phyloP scores from a whole-genome alignment of 208 protist genomes.

The Trypanosoma grayi region DNA sequence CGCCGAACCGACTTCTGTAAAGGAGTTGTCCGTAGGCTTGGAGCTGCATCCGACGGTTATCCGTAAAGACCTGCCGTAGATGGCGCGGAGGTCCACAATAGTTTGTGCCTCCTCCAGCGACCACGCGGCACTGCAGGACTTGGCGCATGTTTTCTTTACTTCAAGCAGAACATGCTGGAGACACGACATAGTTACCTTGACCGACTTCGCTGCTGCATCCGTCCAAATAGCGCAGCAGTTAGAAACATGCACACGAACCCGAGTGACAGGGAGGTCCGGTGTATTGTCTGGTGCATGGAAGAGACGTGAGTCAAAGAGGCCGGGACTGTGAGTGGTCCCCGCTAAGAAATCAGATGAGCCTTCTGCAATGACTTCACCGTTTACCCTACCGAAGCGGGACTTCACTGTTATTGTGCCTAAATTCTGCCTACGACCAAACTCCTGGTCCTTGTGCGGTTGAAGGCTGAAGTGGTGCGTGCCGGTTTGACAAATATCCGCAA shows the following conservation, averaged over 20 bases:
- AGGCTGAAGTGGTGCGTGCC: conserved; percentile 33
- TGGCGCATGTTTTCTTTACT: conserved; percentile 30
- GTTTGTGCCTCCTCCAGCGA: conserved; percentile 37
- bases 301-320: conserved; percentile 16
- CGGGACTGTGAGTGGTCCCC: neutral
- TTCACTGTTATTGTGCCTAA: conserved; percentile 25
- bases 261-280: conserved; percentile 25
- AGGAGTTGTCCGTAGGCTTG: neutral
- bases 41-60: conserved; percentile 9
- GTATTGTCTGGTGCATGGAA: conserved; percentile 2
- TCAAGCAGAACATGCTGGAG: conserved; percentile 40
- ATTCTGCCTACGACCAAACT: conserved; percentile 25
- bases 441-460: conserved; percentile 31
- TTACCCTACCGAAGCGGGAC: conserved; percentile 23
- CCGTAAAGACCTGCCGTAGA: conserved; percentile 17
- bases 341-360: conserved; percentile 16
- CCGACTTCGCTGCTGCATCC: conserved; percentile 34
- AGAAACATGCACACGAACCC: conserved; percentile 55
- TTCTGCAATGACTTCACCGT: conserved; percentile 12
- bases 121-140: conserved; percentile 42
- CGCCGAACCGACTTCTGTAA: conserved; percentile 7
- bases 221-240: conserved; percentile 45
- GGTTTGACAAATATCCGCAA: conserved; percentile 55
- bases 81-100: conserved; percentile 29
- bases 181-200: conserved; percentile 42